Evolutionary conservation across 1,284 basidiomycete species (phyloP), one percentile per base, ranked within the genome.

Genomic region (Pterulicium gracile): DNA sequence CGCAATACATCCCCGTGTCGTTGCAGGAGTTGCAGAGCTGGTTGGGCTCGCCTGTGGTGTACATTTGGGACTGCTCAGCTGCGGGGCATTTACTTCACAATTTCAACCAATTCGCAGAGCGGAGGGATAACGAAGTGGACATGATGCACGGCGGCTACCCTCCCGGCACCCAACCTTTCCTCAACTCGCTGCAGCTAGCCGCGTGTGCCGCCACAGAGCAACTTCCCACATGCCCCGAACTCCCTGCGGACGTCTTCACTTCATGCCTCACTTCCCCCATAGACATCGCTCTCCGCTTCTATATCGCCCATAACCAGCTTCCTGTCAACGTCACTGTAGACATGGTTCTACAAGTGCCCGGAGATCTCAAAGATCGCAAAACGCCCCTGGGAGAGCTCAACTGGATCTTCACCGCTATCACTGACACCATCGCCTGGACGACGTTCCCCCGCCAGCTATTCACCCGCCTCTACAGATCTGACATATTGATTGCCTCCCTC

Each of bases 391-490:
- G 95, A 45, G 95, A 98, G 64, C 79, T 98, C 21, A 97, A 97
- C 63, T 98, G 96, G 95, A 98, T 98, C 55, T 98, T 98, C 66
- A 98, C 92, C 1, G 92, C 95, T 35, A 92, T 98, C 52, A 98
- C 95, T 14, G 95, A 98, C 65, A 98, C 95, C 4, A 98, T 98
- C 52, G 96, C 96, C 12, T 98, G 96, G 95, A 93, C 94, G 10
- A 91, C 92, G 0, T 93, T 98, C 58, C 88, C 93, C 17, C 79
- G 88, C 44, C 90, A 95, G 45, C 79, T 93, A 10, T 98, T 98
- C 66, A 93, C 92, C 39, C 79, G 91, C 32, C 70, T 98, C 23
- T 98, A 98, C 65, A 79, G 96, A 42, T 96, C 94, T 50, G 95
- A 98, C 60, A 77, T 98, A 46, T 79, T 98, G 46, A 92, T 98